Base-by-base conservation (phyloP, 768 basidiomycete genomes). In the Podaxis sp. region DNA sequence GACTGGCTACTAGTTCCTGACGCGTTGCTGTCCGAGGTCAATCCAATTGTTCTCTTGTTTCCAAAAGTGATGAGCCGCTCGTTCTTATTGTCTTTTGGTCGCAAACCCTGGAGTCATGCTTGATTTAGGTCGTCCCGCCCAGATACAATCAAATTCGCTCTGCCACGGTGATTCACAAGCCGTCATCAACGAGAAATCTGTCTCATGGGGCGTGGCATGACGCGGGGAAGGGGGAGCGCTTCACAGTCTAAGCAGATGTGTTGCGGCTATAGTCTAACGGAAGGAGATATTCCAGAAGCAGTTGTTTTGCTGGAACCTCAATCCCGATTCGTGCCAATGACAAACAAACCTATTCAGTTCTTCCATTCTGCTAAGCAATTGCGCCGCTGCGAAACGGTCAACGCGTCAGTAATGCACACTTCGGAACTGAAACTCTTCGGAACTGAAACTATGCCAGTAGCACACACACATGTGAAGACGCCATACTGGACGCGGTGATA, bases 41-140 rank as follows among this genome's bases (percentile, higher is more conserved):
- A 44, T 38, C 53, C 63, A 66, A 66, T 66, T 66, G 65, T 66
- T 64, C 54, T 61, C 52, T 51, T 54, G 57, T 66, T 42, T 55
- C 59, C 57, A 62, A 49, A 56, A 12, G 59, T 64, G 49, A 59
- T 63, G 61, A 62, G 59, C 65, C 63, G 59, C 59, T 59, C 65
- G 53, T 57, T 54, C 61, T 63, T 63, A 63, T 63, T 63, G 61
- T 63, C 63, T 64, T 63, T 46, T 44, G 52, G 49, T 59, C 61
- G 61, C 51, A 56, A 63, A 5, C 55, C 48, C 61, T 48, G 61
- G 28, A 56, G 61, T 38, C 53, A 51, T 62, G 36, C 48, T 55
- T 48, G 42, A 55, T 63, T 63, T 56, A 52, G 61, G 53, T 56
- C 33, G 30, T 24, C 54, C 54, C 54, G 42, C 42, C 19, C 42